A percentile compares a stretch with the other conserved stretches of the same genome.
These are phyloP conservation scores for Spergularia bocconei DNA, from an alignment of 148 eudicot genomes.

Conservation along the genomic window DNA sequence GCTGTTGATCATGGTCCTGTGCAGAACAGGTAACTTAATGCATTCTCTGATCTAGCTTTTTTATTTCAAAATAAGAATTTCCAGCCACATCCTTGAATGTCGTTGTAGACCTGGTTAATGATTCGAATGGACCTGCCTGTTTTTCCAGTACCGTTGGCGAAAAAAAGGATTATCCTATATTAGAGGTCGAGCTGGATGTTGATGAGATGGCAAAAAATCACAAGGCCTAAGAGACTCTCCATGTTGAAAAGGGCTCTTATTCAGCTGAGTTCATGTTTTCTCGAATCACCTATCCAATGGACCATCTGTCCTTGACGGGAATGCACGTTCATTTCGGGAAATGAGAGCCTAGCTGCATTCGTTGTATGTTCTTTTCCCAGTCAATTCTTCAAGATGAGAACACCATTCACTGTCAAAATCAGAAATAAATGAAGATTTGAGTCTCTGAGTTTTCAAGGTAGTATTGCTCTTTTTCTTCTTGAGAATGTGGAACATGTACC, in stretches of 20 bases:
- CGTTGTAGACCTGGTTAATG: too few species aligned
- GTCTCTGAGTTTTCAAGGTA: background rate
- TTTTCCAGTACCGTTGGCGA: conserved; percentile 25
- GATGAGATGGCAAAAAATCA: conserved; percentile 89
- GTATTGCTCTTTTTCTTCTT: conserved; percentile 9
- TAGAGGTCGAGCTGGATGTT: conserved; percentile 86
- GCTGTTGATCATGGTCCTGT: conserved; percentile 96
- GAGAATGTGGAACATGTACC: conserved; percentile 7
- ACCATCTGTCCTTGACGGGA: background rate
- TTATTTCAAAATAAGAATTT: background rate
- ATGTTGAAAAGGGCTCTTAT: background rate
- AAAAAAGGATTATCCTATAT: conserved; percentile 55
- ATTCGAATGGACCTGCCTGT: background rate
- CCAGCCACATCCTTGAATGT: background rate
- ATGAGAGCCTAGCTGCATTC: conserved; percentile 4
- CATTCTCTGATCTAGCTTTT: background rate
- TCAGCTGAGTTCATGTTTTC: background rate
- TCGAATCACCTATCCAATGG: background rate
- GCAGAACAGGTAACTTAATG: conserved; percentile 60
- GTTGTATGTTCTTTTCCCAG: conserved; percentile 8
- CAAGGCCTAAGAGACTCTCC: conserved; percentile 34
- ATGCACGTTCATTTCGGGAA: background rate
- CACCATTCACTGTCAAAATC: conserved; percentile 15
- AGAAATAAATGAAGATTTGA: conserved; percentile 14
- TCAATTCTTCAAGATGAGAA: background rate